Evolutionary conservation across 139 green algal genomes (phyloP), one percentile per base, ranked within the genome.

Genomic region (Bryopsis sp.): DNA sequence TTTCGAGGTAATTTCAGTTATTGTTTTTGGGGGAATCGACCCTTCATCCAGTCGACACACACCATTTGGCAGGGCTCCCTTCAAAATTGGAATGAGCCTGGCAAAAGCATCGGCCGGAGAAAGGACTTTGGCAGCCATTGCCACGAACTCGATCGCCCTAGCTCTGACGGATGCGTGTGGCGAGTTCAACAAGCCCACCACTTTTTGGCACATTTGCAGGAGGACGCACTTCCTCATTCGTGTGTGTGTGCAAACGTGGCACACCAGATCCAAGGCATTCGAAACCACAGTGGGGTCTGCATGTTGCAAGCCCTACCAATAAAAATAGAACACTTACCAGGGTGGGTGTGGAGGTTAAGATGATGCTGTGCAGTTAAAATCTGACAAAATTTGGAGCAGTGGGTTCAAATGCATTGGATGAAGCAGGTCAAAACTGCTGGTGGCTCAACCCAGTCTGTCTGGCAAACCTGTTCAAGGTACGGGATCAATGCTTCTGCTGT

Each of bases 81-180:
- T 37, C 46, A 94, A 50, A 43, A 84, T 39, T 24, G 80, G 78
- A 32, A 78, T 58, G 73, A 96, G 74, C 70, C 83, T 76, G 6
- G 87, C 81, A 38, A 88, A 82, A n/a, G 81, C 73, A 36, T 95
- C 90, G 6, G 82, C 83, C 0, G 76, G 64, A 0, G 75, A 64
- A 33, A 97, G 75, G 8, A 57, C 61, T 74, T 58, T 15, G 0
- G 82, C 88, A 5, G 85, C 81, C 1, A 83, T 82, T 4, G 86
- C 71, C 22, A 90, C 50, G 58, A 95, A 87, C 0, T 71, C 65
- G 3, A 91, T 77, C 7, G 81, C 89, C 2, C 73, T 78, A 8
- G 72, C 54, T 0, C 88, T 60, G 39, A 97, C 85, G 1, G 78
- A 76, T 3, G 71, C 37, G 11, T 58, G 73, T 29, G 39, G 48